phyloP scores from a whole-genome alignment of 1,139 yeast genomes.

The Magnusiomyces suaveolens region DNA sequence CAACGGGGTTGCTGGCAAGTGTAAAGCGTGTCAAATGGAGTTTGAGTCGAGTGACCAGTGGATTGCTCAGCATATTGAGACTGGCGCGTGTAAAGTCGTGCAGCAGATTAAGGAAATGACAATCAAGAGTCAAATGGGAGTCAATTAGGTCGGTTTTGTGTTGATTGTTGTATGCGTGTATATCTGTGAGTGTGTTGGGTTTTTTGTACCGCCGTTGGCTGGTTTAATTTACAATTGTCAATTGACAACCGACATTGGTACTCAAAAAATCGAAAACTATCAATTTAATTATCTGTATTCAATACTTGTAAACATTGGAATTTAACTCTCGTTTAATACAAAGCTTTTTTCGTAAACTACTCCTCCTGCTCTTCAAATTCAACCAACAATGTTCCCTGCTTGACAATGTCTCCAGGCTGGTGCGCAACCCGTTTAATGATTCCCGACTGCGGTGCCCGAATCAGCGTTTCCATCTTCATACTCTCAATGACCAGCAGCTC shows the following conservation, averaged over 20 bases:
- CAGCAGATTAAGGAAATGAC: not conserved
- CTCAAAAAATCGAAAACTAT: too few relatives aligned
- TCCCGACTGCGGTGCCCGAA: slow-evolving; percentile 21
- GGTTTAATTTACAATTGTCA: not conserved
- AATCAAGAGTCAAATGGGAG: slow-evolving; percentile 1
- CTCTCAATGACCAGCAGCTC: slow-evolving; percentile 19
- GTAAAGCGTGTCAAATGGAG: slow-evolving; percentile 61
- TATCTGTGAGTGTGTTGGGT: too few relatives aligned
- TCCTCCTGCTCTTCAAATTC: slow-evolving; percentile 26
- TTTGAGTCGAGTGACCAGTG: slow-evolving; percentile 70
- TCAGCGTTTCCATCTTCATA: slow-evolving; percentile 23
- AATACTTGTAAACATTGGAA: too few relatives aligned
- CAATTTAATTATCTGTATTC: too few relatives aligned
- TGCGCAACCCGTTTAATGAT: slow-evolving; percentile 27
- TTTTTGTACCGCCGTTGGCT: not conserved
- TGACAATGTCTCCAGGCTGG: slow-evolving; percentile 28
- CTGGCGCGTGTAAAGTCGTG: slow-evolving; percentile 24
- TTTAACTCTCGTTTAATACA: too few relatives aligned
- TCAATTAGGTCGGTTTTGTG: too few relatives aligned
- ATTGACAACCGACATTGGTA: not conserved
- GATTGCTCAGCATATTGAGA: slow-evolving; percentile 65
- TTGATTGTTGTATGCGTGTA: too few relatives aligned
- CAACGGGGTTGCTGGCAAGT: slow-evolving; percentile 54
- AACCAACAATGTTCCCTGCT: slow-evolving; percentile 29
- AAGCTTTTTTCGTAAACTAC: too few relatives aligned